A percentile compares a stretch with the other conserved stretches of the same genome.
Conservation (phyloP, 116 monocot genomes). For the Posidonia oceanica region DNA sequence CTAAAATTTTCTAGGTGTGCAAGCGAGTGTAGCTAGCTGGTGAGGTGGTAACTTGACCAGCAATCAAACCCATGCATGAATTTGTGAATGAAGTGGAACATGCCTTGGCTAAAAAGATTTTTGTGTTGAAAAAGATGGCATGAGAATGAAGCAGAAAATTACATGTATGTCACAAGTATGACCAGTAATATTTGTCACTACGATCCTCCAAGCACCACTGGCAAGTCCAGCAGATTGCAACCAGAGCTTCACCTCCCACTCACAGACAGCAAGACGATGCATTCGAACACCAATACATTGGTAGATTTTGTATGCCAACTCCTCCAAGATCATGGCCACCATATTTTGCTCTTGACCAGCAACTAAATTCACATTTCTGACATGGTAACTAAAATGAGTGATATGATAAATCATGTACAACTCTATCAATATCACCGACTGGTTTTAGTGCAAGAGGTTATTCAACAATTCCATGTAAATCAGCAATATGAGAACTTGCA, state of each 20-base stretch:
- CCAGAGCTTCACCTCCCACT: slow-evolving; percentile 97
- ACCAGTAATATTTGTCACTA: slow-evolving; percentile 82
- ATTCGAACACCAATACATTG: slow-evolving; percentile 78
- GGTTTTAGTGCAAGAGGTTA: no score
- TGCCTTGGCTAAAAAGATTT: no score
- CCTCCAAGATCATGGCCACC: slow-evolving; percentile 48
- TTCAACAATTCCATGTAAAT: no score
- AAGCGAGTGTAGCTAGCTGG: no score
- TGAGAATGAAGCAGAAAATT: slow-evolving; percentile 14
- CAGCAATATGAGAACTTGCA: no score
- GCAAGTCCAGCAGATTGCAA: slow-evolving; percentile 51
- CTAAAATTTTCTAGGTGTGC: no score
- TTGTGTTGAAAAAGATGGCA: background rate
- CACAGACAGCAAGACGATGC: slow-evolving; percentile 93
- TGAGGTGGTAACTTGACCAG: no score
- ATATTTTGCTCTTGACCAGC: slow-evolving; percentile 50
- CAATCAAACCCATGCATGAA: no score
- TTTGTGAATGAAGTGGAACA: no score
- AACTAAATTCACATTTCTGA: slow-evolving; percentile 41
- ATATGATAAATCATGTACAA: no score
- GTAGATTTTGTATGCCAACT: slow-evolving; percentile 61
- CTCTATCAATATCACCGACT: no score
- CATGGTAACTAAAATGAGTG: background rate
- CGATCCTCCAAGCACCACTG: slow-evolving; percentile 85
- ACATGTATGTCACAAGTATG: slow-evolving; percentile 87